Conservation (phyloP, 2,329 filamentous ascomycete genomes). For the Daldinia sp. region DNA sequence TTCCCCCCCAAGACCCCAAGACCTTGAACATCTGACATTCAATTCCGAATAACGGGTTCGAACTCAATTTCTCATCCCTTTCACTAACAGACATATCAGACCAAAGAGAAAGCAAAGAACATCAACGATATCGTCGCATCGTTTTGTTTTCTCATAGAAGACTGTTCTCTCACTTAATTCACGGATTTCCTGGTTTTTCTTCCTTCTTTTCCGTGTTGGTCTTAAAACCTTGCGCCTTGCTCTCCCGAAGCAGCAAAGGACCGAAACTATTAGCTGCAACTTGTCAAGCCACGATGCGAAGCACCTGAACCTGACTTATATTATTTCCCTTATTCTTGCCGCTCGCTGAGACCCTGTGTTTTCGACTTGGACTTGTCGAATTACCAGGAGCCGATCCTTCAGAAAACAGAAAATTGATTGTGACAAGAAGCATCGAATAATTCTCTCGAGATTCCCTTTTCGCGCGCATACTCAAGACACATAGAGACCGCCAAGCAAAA, state of each 20-base stretch:
- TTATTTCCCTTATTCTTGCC: constrained; percentile 24
- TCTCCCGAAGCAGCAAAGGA: constrained; percentile 13
- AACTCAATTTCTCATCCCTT: constrained; percentile 33
- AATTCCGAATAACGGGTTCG: constrained; percentile 13
- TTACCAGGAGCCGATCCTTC: constrained; percentile 18
- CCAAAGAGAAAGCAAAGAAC: constrained; percentile 22
- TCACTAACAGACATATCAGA: constrained; percentile 8
- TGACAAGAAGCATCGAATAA: constrained; percentile 22
- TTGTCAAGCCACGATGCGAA: constrained; percentile 26
- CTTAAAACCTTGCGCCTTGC: not conserved
- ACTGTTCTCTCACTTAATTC: constrained; percentile 23
- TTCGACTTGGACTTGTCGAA: constrained; percentile 10
- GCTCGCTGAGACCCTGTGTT: constrained; percentile 26
- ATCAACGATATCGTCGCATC: constrained; percentile 8
- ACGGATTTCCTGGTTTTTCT: constrained; percentile 8
- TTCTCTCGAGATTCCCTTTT: constrained; percentile 16
- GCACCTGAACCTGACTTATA: constrained; percentile 1
- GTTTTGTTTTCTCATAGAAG: constrained; percentile 7
- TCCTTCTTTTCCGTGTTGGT: constrained; percentile 14
- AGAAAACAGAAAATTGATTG: constrained; percentile 9
- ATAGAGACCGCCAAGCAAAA: constrained; percentile 29
- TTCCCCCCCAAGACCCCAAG: not conserved
- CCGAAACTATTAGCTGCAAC: constrained; percentile 20
- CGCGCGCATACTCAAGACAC: constrained; percentile 24
- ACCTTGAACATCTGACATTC: constrained; percentile 17